Percentiles rank a stretch among this genome's conserved stretches.
Conservation (phyloP, 495 filamentous ascomycete species). For the Aspergillus nanangensis region DNA sequence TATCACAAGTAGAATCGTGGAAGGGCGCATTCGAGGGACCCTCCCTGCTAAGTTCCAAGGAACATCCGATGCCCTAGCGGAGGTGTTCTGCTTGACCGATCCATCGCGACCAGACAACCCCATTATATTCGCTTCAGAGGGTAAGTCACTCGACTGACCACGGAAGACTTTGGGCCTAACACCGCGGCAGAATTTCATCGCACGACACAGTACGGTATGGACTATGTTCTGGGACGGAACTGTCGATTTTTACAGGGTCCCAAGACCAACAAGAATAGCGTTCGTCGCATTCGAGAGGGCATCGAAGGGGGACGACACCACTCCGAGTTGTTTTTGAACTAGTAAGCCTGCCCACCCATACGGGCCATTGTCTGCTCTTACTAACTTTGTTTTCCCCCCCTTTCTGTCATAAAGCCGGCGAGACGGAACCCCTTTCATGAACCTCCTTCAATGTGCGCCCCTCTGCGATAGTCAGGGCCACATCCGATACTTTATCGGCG, state of each 20-base stretch:
- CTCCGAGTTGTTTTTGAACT: slow-evolving; percentile 65
- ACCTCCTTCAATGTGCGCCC: slow-evolving; percentile 59
- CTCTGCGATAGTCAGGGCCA: slow-evolving; percentile 57
- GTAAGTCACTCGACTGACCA: slow-evolving; percentile 31
- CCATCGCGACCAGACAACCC: slow-evolving; percentile 70
- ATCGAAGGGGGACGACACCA: slow-evolving; percentile 55
- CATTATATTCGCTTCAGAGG: slow-evolving; percentile 74
- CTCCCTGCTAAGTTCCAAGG: slow-evolving; percentile 39
- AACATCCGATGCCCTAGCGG: slow-evolving; percentile 66
- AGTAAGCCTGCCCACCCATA: slow-evolving; percentile 40
- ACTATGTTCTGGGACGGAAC: slow-evolving; percentile 55
- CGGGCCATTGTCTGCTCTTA: not conserved
- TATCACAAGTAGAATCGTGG: slow-evolving; percentile 32
- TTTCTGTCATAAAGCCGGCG: slow-evolving; percentile 34
- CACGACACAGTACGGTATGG: slow-evolving; percentile 59
- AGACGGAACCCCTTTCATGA: slow-evolving; percentile 63
- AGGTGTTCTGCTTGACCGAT: slow-evolving; percentile 75
- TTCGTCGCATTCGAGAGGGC: slow-evolving; percentile 52
- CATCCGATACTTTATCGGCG: slow-evolving; percentile 58
- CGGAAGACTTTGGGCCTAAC: not conserved
- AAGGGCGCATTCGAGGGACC: slow-evolving; percentile 30
- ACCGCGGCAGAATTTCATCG: slow-evolving; percentile 48
- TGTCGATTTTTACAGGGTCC: slow-evolving; percentile 62
- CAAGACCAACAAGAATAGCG: slow-evolving; percentile 45
- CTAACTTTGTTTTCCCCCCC: not conserved